Conservation (phyloP, 345 rosid species). For the Fremontodendron californicum region DNA sequence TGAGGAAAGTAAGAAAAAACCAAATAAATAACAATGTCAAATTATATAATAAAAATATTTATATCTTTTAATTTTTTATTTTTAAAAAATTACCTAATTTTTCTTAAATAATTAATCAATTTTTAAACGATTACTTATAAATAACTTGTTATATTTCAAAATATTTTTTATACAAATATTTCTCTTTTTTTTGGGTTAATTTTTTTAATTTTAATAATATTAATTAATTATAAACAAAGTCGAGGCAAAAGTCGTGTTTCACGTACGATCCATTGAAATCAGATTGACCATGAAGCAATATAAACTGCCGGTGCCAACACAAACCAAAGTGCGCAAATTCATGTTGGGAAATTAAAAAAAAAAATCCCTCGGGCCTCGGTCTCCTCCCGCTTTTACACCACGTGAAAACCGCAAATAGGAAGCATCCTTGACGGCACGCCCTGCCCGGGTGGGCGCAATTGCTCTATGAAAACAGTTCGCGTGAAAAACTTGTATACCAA, state of each 20-base stretch:
- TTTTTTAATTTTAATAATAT: too few species aligned
- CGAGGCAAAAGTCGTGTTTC: neutral
- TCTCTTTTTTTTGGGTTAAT: too few species aligned
- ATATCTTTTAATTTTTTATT: too few species aligned
- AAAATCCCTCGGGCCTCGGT: neutral
- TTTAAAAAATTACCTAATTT: too few species aligned
- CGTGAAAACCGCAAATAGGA: slow-evolving; percentile 2
- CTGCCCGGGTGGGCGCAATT: neutral
- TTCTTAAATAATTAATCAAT: too few species aligned
- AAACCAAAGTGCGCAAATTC: slow-evolving; percentile 4
- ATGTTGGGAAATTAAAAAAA: neutral
- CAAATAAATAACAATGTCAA: too few species aligned
- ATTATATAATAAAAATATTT: too few species aligned
- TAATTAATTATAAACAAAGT: neutral
- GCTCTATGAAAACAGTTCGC: neutral
- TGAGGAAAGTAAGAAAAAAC: too few species aligned
- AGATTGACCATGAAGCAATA: slow-evolving; percentile 6
- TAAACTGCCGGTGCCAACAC: neutral
- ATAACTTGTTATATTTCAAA: too few species aligned
- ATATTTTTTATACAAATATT: too few species aligned
- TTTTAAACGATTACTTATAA: too few species aligned
- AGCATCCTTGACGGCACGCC: slow-evolving; percentile 6
- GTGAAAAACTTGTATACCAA: neutral
- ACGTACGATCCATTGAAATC: neutral
- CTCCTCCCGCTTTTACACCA: neutral